These are phyloP conservation scores for Ulvella scutata DNA, from an alignment of 139 green algal genomes.

Conservation along the genomic window DNA sequence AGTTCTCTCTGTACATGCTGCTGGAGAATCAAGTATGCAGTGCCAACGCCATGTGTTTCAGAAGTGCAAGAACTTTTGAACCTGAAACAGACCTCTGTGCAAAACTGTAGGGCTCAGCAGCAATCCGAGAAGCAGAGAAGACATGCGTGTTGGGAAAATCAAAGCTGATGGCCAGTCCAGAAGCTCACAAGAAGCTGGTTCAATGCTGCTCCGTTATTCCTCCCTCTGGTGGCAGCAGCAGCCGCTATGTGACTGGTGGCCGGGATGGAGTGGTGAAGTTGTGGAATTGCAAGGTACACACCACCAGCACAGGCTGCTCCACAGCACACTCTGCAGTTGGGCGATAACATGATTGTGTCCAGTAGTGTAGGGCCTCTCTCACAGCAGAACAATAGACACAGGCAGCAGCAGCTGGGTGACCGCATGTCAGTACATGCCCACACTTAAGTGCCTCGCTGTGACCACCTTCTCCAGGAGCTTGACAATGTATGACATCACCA, in stretches of 20 bases:
- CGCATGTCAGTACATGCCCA: conserved; percentile 19
- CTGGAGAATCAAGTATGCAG: conserved; percentile 40
- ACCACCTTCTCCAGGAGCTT: conserved; percentile 29
- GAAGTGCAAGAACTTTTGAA: no score
- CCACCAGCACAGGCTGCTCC: background rate
- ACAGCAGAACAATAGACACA: background rate
- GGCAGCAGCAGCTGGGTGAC: conserved; percentile 30
- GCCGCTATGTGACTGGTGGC: conserved; percentile 29
- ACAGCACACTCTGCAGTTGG: background rate
- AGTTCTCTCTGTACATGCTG: conserved; percentile 58
- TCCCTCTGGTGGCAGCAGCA: conserved; percentile 13
- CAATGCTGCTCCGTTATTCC: conserved; percentile 15
- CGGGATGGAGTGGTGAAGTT: conserved; percentile 34
- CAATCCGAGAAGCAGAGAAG: conserved; percentile 22
- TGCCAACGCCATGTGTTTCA: no score
- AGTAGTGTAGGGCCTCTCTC: conserved; percentile 4
- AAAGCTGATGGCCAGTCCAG: background rate
- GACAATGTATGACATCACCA: conserved; percentile 33
- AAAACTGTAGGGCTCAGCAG: conserved; percentile 17
- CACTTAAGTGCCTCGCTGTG: conserved; percentile 29
- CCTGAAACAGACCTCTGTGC: no score
- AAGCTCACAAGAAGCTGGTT: conserved; percentile 22
- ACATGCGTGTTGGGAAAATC: conserved; percentile 17
- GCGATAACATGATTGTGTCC: no score
- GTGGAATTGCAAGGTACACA: conserved; percentile 34